Conservation (phyloP, 2,329 filamentous ascomycete species). For the Grosmannia clavigera region DNA sequence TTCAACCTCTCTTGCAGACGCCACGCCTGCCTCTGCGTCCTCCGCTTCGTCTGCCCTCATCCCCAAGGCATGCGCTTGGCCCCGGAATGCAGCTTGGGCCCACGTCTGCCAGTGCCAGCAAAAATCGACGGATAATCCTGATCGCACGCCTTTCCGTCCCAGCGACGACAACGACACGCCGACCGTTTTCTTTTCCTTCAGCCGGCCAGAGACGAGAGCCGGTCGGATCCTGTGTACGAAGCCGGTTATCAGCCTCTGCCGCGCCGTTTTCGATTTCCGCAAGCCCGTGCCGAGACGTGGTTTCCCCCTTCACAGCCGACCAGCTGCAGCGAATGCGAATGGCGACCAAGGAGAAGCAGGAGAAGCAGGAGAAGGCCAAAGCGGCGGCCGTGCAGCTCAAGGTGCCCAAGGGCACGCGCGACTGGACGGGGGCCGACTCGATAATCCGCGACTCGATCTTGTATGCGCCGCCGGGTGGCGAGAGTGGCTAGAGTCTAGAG, state of each 20-base stretch:
- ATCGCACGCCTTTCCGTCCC: not conserved
- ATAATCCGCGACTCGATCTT: slow-evolving; percentile 59
- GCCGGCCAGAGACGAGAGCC: not conserved
- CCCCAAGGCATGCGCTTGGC: not conserved
- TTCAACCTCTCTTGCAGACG: not conserved
- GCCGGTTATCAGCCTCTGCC: no score
- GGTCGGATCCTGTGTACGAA: no score
- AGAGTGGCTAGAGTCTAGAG: not conserved
- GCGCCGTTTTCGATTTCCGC: no score
- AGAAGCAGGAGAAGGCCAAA: slow-evolving; percentile 11
- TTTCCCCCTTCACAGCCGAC: no score
- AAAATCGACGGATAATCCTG: not conserved
- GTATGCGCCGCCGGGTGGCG: not conserved
- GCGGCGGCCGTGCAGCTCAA: slow-evolving; percentile 39
- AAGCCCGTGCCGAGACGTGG: no score
- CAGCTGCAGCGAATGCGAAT: not conserved
- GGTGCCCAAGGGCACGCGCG: slow-evolving; percentile 68
- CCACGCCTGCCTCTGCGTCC: not conserved
- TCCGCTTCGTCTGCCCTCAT: not conserved
- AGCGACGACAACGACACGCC: not conserved
- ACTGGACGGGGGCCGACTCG: slow-evolving; percentile 55
- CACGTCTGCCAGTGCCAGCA: slow-evolving; percentile 1
- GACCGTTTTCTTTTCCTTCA: not conserved
- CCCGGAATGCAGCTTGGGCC: slow-evolving; percentile 8
- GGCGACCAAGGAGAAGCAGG: not conserved